phyloP scores from a whole-genome alignment of 129 eudicot species.

The Chrysanthemum seticuspe region DNA sequence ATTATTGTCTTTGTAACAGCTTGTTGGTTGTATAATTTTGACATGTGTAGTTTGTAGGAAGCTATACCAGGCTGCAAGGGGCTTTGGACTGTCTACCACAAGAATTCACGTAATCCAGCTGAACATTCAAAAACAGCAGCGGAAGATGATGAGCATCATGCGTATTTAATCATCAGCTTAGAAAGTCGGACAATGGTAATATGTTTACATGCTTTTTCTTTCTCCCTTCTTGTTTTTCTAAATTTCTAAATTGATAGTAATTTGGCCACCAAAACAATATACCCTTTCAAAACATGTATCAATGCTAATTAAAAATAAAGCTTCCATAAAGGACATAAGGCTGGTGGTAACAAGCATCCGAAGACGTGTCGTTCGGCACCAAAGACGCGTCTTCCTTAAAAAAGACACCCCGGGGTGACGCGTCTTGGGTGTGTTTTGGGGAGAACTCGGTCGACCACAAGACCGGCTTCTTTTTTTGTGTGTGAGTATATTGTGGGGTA shows the following conservation, averaged over 20 bases:
- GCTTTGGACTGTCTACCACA: conserved; percentile 98
- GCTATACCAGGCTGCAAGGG: conserved; percentile 93
- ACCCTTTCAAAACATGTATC: conserved; percentile 13
- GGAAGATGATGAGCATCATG: conserved; percentile 96
- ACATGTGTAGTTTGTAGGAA: conserved; percentile 49
- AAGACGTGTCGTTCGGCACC: too few species aligned
- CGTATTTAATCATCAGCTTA: conserved; percentile 87
- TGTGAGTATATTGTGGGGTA: too few species aligned
- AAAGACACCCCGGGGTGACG: too few species aligned
- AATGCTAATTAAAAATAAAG: conserved; percentile 10
- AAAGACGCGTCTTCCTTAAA: too few species aligned
- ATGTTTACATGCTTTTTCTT: conserved; percentile 15
- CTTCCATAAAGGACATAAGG: background rate
- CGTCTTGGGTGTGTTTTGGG: too few species aligned
- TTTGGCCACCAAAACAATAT: too few species aligned
- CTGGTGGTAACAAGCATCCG: background rate
- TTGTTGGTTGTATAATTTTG: background rate
- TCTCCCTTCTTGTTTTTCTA: background rate
- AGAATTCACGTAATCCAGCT: conserved; percentile 72
- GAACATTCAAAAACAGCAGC: conserved; percentile 66
- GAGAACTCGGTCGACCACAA: too few species aligned
- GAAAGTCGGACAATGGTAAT: conserved; percentile 95
- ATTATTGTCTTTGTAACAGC: conserved; percentile 2
- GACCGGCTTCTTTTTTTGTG: too few species aligned
- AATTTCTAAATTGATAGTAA: too few species aligned